phyloP scores from a whole-genome alignment of 768 basidiomycete species.

The Leucocoprinus birnbaumii region DNA sequence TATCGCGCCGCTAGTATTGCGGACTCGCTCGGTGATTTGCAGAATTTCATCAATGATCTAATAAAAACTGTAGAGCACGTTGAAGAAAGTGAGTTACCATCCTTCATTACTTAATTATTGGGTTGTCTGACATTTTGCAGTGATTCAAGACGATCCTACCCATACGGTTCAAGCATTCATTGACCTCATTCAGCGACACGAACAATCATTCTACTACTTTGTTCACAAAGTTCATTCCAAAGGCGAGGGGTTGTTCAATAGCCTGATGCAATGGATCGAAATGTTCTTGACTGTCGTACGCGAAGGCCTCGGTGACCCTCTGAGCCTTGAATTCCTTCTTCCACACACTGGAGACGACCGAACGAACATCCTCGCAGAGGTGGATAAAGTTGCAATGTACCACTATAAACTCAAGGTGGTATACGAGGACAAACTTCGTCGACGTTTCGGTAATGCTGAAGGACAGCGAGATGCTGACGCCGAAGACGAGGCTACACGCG shows the following conservation, averaged over 20 bases:
- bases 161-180: slow-evolving; percentile 91
- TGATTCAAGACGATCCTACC: slow-evolving; percentile 79
- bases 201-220: slow-evolving; percentile 93
- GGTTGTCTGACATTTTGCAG: slow-evolving; percentile 34
- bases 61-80: slow-evolving; percentile 91
- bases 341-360: slow-evolving; percentile 82
- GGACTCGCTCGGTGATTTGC: slow-evolving; percentile 88
- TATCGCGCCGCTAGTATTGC: slow-evolving; percentile 97
- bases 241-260: slow-evolving; percentile 90
- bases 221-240: slow-evolving; percentile 99
- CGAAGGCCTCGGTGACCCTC: slow-evolving; percentile 73
- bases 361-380: slow-evolving; percentile 72
- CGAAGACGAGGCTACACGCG: slow-evolving; percentile 82
- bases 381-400: slow-evolving; percentile 87
- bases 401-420: slow-evolving; percentile 94
- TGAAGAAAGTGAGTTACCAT: slow-evolving; percentile 72
- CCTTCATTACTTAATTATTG: not conserved
- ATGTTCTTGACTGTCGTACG: slow-evolving; percentile 88
- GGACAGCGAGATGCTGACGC: slow-evolving; percentile 49
- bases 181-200: slow-evolving; percentile 89
- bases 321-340: slow-evolving; percentile 87
- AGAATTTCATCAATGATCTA: slow-evolving; percentile 92
- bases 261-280: slow-evolving; percentile 96
- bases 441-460: slow-evolving; percentile 70
- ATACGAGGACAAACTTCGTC: slow-evolving; percentile 89